These are phyloP conservation scores for Aspergillus oerlinghausenensis DNA, from an alignment of 2,329 filamentous ascomycete species.

Conservation along the genomic window DNA sequence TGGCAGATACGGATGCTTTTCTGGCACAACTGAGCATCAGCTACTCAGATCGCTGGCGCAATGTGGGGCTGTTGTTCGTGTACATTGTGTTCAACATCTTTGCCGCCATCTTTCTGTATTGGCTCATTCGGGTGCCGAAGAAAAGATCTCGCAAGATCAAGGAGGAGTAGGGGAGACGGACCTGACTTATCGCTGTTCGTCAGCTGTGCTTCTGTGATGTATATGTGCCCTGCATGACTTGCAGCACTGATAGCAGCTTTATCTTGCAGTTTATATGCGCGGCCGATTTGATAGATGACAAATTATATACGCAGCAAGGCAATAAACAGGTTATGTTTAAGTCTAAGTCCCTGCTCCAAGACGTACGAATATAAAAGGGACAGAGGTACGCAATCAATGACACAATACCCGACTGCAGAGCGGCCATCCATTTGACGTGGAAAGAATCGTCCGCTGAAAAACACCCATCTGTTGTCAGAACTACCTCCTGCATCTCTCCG, in stretches of 20 bases:
- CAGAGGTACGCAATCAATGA: too few relatives aligned
- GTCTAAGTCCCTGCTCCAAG: too few relatives aligned
- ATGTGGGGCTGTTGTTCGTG: slow-evolving; percentile 52
- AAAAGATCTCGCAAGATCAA: slow-evolving; percentile 42
- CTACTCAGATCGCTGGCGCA: slow-evolving; percentile 47
- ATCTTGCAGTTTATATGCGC: not conserved
- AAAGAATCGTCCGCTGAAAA: too few relatives aligned
- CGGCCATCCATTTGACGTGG: too few relatives aligned
- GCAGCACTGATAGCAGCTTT: not conserved
- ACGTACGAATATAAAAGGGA: too few relatives aligned
- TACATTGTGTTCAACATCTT: slow-evolving; percentile 50
- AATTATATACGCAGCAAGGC: not conserved
- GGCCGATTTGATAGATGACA: not conserved
- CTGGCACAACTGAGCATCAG: slow-evolving; percentile 44
- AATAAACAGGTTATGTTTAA: too few relatives aligned
- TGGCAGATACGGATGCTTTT: slow-evolving; percentile 46
- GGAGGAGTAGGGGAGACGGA: slow-evolving; percentile 13
- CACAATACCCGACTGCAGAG: too few relatives aligned
- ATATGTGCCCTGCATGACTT: not conserved
- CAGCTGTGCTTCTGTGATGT: not conserved
- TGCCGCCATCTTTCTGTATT: slow-evolving; percentile 50
- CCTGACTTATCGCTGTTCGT: not conserved
- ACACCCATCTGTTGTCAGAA: not conserved
- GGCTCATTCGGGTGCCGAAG: slow-evolving; percentile 50
- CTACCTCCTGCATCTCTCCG: not conserved